These are phyloP conservation scores for Pulicaria dysenterica DNA, from an alignment of 129 eudicot genomes.

Conservation along the genomic window DNA sequence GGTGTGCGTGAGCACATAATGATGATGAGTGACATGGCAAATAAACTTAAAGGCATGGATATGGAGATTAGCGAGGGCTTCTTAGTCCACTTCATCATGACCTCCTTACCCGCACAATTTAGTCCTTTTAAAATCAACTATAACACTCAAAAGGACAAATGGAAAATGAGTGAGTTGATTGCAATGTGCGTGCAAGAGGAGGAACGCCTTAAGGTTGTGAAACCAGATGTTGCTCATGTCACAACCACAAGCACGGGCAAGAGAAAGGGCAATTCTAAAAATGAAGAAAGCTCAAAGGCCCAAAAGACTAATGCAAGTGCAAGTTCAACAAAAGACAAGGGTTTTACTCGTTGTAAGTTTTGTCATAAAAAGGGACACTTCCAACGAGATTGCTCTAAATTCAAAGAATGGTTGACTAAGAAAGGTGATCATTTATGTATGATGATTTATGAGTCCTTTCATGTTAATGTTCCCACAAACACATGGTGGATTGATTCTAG, in stretches of 20 bases:
- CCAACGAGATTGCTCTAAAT: background rate
- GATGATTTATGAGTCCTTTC: background rate
- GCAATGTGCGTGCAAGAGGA: background rate
- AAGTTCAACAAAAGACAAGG: too few species aligned
- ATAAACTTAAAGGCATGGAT: background rate
- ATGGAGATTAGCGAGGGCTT: background rate
- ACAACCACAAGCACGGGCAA: background rate
- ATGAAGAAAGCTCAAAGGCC: background rate
- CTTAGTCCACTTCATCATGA: background rate
- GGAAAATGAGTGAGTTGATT: background rate
- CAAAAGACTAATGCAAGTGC: too few species aligned
- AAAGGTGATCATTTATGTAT: background rate
- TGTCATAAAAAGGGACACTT: background rate
- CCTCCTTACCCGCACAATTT: background rate
- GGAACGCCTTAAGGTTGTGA: background rate
- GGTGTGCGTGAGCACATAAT: conserved; percentile 4
- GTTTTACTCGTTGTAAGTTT: background rate
- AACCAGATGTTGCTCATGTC: background rate
- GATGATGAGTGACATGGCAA: conserved; percentile 9
- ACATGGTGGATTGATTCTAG: background rate
- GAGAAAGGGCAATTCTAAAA: background rate
- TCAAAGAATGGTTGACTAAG: background rate
- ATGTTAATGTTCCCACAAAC: background rate
- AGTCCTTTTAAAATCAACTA: background rate
- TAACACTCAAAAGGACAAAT: background rate